A percentile compares a stretch with the other conserved stretches of the same genome.
These are phyloP conservation scores for Cutaneotrichosporon cavernicola DNA, from an alignment of 1,284 basidiomycete genomes.

Conservation along the genomic window DNA sequence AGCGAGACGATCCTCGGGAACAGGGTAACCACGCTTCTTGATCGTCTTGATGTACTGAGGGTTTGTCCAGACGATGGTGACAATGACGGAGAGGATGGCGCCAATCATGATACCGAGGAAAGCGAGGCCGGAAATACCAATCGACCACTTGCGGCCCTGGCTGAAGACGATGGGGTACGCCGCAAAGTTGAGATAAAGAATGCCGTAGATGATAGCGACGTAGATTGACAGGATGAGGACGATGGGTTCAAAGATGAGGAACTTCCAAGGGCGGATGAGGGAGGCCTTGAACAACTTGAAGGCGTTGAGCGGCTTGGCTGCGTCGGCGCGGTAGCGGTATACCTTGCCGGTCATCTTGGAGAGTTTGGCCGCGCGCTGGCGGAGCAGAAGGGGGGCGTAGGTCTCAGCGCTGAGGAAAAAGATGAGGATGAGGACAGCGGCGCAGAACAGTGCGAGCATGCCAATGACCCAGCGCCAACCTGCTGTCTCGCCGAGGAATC, in stretches of 20 bases:
- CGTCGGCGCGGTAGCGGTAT: slow-evolving; percentile 54
- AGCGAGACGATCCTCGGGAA: slow-evolving; percentile 64
- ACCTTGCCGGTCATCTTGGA: slow-evolving; percentile 52
- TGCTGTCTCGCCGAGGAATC: slow-evolving; percentile 48
- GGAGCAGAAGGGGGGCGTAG: slow-evolving; percentile 54
- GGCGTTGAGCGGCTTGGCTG: slow-evolving; percentile 46
- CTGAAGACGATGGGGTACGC: slow-evolving; percentile 63
- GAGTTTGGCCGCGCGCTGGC: slow-evolving; percentile 48
- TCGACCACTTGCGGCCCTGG: slow-evolving; percentile 61
- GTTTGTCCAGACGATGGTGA: slow-evolving; percentile 58
- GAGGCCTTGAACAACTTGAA: slow-evolving; percentile 48
- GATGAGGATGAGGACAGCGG: slow-evolving; percentile 20
- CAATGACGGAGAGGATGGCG: slow-evolving; percentile 59
- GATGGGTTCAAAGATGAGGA: slow-evolving; percentile 56
- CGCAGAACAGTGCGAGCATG: slow-evolving; percentile 60
- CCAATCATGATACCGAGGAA: slow-evolving; percentile 69
- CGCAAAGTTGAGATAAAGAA: slow-evolving; percentile 48
- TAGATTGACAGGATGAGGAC: slow-evolving; percentile 56
- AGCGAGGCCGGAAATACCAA: slow-evolving; percentile 63
- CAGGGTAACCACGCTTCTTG: slow-evolving; percentile 56
- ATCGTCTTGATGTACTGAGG: slow-evolving; percentile 61
- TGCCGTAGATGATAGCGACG: slow-evolving; percentile 60
- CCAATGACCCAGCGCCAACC: slow-evolving; percentile 63
- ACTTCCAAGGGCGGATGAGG: slow-evolving; percentile 55
- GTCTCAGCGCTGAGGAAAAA: slow-evolving; percentile 52